phyloP scores from a whole-genome alignment of 441 rosid genomes.

The Bruguiera hainesii region DNA sequence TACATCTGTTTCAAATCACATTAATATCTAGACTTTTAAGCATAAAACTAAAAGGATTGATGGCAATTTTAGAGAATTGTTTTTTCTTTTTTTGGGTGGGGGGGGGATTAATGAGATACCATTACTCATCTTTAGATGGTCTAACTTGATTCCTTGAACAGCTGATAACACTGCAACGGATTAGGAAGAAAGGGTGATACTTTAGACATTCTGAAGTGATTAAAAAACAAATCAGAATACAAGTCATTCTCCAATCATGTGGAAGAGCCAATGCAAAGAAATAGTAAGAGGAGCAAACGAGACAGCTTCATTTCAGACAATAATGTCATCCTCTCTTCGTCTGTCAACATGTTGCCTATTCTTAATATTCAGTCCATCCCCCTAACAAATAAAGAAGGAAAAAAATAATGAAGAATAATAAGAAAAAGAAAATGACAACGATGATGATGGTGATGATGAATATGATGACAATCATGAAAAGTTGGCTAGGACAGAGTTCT shows the following conservation, averaged over 20 bases:
- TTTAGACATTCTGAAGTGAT: background rate
- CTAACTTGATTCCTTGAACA: conserved; percentile 59
- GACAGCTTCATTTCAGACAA: background rate
- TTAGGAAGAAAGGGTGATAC: conserved; percentile 1
- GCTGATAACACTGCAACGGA: conserved; percentile 63
- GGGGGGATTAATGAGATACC: conserved; percentile 33
- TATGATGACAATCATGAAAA: background rate
- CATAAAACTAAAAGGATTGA: background rate
- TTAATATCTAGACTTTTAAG: background rate
- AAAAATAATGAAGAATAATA: too few relatives aligned
- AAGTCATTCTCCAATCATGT: background rate
- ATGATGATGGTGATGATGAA: too few relatives aligned
- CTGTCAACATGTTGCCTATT: too few relatives aligned
- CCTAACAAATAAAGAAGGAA: too few relatives aligned
- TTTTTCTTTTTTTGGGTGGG: background rate
- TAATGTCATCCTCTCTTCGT: background rate
- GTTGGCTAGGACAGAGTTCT: background rate
- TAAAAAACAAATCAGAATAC: background rate
- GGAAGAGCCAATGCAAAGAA: background rate
- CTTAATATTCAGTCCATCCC: too few relatives aligned
- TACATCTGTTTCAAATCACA: conserved; percentile 8
- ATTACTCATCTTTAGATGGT: conserved; percentile 45
- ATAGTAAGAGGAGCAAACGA: background rate
- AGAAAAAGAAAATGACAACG: too few relatives aligned
- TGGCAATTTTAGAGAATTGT: background rate